Evolutionary conservation across 2,329 filamentous ascomycete genomes (phyloP), one percentile per base, ranked within the genome.

Genomic region (Fusarium compactum): DNA sequence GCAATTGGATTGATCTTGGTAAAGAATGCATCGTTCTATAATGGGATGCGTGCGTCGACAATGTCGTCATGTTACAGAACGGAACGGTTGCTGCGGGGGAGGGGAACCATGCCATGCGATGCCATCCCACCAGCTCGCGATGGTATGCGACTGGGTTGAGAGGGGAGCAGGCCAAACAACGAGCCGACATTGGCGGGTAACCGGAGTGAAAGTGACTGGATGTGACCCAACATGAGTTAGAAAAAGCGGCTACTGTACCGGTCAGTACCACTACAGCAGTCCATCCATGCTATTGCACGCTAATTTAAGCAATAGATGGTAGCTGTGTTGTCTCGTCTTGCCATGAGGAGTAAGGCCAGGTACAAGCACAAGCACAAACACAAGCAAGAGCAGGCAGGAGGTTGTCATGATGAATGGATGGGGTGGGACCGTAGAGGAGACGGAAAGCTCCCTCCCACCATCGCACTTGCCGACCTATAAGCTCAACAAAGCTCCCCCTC

Each of bases 11-110:
- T 22, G 38, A 10, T 16, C 38, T 20, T 48, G 24, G 30, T 32
- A 38, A 27, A 15, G 8, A 46, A 61, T 48, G 51, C 30, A 64
- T 58, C 32, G 30, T 50, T 58, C 38, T 46, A 51, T 38, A 58
- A 54, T 40, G 44, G 51, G 45, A 54, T 30, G 59, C 61, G 65
- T 74, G 63, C 43, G 48, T 67, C 62, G 70, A 67, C 63, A 67
- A 74, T 74, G 73, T 75, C 73, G 73, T 75, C 73, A 74, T 73
- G 61, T 46, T 38, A 72, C 69, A 69, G 67, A 64, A 30, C 44
- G 54, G 56, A 64, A 38, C 41, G 54, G 56, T 65, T 70, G 71
- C 54, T 62, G 55, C 44, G 67, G 58, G 69, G 56, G 66, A 62
- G 58, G 60, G 61, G 47, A 66, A 73, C 62, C 62, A 69, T 70